Evolutionary conservation across 2,329 filamentous ascomycete genomes (phyloP), one percentile per base, ranked within the genome.

Genomic region (Dendrostoma leiphaemia): DNA sequence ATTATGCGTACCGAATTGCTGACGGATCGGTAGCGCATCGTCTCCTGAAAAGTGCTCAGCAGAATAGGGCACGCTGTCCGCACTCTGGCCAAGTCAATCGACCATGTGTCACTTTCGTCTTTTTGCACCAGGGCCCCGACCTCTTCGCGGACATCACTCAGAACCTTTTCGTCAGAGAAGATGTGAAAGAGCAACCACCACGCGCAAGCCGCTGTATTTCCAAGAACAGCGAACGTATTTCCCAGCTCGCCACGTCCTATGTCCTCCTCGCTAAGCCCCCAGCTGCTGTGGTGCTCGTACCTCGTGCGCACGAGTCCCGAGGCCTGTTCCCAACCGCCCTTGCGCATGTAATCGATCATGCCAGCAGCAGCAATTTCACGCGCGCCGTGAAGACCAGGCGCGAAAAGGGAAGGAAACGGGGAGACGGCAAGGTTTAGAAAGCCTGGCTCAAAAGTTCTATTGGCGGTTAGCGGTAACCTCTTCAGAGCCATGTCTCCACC

Each of bases 41-140:
- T 62, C 38, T 68, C 66, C 21, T 67, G 61, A 24, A 65, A 67
- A 1, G 62, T 65, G 32, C 62, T 64, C 26, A 63, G n/a, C 4
- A 69, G 61, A 1, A 64, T 51, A 0, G 63, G 65, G n/a, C 65
- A 68, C 6, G 59, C 52, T 6, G 44, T 54, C 5, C 58, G 61
- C 32, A 65, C 59, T 4, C 17, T 29, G 1, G 60, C 61, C 23
- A 65, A 45, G 35, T 64, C 63, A 32, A 67, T 52, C 3, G 41
- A 54, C 6, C n/a, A 40, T 10, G 12, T 26, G 6, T 7, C 21
- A 6, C 6, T 17, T 10, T 31, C 28, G n/a, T 29, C 15, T 15
- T 6, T 3, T n/a, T n/a, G n/a, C n/a, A n/a, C n/a, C n/a, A n/a
- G n/a, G n/a, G n/a, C n/a, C n/a, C n/a, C n/a, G n/a, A n/a, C n/a